phyloP scores from a whole-genome alignment of 73 alveolate genomes.

The Symbiodinium natans region DNA sequence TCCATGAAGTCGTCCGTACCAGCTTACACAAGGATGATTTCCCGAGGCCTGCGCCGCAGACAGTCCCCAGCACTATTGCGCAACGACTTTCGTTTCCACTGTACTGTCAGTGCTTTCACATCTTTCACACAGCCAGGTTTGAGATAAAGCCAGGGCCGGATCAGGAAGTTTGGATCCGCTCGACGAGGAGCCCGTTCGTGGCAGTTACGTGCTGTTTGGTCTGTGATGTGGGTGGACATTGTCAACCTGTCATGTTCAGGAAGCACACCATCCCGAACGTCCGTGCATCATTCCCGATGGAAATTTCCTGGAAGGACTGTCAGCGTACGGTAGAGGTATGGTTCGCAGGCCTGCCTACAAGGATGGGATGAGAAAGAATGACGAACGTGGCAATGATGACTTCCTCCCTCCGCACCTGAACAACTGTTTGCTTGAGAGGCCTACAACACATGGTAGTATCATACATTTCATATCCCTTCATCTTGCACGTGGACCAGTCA shows the following conservation, averaged over 20 bases:
- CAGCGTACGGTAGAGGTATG: too few species aligned
- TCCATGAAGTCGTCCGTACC: neutral
- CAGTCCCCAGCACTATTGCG: too few species aligned
- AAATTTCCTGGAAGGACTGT: slow-evolving; percentile 14
- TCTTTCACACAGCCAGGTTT: slow-evolving; percentile 5
- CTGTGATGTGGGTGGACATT: neutral
- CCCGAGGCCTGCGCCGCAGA: neutral
- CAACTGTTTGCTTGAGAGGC: too few species aligned
- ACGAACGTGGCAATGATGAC: too few species aligned
- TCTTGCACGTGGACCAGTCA: too few species aligned
- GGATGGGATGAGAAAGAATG: too few species aligned
- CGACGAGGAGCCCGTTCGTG: slow-evolving; percentile 28
- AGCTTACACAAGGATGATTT: slow-evolving; percentile 6
- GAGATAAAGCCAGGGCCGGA: slow-evolving; percentile 41
- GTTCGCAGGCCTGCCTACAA: too few species aligned
- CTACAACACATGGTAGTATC: too few species aligned
- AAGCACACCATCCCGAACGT: slow-evolving; percentile 34
- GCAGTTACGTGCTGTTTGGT: neutral
- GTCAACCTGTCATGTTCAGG: neutral
- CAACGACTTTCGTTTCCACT: too few species aligned
- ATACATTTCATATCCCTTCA: too few species aligned
- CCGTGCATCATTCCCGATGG: neutral
- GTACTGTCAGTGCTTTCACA: too few species aligned
- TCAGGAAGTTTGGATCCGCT: slow-evolving; percentile 38
- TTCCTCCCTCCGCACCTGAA: too few species aligned